Percentiles rank a stretch among this genome's conserved stretches.
Evolutionary conservation across 768 basidiomycete species (phyloP).

Genomic region (Pholiota conissans): DNA sequence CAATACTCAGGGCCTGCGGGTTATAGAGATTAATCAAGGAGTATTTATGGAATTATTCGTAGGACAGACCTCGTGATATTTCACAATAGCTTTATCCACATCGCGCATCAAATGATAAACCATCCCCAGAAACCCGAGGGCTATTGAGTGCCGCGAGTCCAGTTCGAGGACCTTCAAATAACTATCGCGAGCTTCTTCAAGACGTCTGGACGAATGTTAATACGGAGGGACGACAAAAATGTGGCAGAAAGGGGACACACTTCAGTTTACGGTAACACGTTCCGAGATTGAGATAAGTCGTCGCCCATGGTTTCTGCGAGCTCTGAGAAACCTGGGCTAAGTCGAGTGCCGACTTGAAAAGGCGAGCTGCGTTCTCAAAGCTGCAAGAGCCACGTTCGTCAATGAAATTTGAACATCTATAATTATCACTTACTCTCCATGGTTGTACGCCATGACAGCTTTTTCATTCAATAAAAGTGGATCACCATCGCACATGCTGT

Average conservation of each 20-base stretch:
- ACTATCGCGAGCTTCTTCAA: conserved; percentile 66
- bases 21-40: conserved; percentile 29
- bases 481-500: conserved; percentile 81
- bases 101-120: conserved; percentile 77
- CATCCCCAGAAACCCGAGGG: conserved; percentile 88
- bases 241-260: conserved; percentile 39
- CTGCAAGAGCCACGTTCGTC: conserved; percentile 38
- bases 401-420: neutral
- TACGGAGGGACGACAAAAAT: neutral
- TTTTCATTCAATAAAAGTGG: conserved; percentile 90
- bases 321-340: conserved; percentile 84
- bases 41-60: neutral
- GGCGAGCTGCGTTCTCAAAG: conserved; percentile 64
- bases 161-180: conserved; percentile 84
- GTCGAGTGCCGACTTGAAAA: conserved; percentile 78
- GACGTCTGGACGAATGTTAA: conserved; percentile 31
- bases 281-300: conserved; percentile 90
- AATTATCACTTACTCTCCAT: conserved; percentile 60
- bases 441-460: conserved; percentile 90
- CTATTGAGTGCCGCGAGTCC: conserved; percentile 80
- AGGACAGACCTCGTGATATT: conserved; percentile 83
- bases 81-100: conserved; percentile 78
- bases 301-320: conserved; percentile 82
- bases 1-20: conserved; percentile 69
- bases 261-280: conserved; percentile 82